Evolutionary conservation across 768 basidiomycete species (phyloP), one percentile per base, ranked within the genome.

Genomic region (Epithele typhae): DNA sequence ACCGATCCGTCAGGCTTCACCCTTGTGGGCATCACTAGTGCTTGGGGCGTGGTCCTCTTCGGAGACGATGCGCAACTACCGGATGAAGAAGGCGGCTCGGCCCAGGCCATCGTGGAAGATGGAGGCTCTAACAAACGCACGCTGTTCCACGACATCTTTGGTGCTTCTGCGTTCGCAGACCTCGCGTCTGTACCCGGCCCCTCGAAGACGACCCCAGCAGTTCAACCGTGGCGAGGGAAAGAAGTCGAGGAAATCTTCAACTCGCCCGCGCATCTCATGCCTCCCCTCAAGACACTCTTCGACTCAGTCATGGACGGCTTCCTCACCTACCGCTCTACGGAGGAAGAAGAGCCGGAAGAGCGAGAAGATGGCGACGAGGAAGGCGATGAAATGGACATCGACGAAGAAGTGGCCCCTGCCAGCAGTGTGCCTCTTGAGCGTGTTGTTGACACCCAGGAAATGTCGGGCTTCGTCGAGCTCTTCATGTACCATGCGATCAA

Each of bases 101-200:
- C 75, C 17, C 69, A 62, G 27, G 71, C 63, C 33, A 66, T 74
- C 46, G 60, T 48, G 40, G 58, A 61, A 39, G 59, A 57, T 18
- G 49, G 59, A 9, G 32, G 48, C 30, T 59, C 59, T 2, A 45
- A 58, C 53, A 70, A 59, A 51, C 69, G 73, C 48, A 86, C 89
- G 7, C 69, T 96, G 6, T 91, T 94, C 68, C 86, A 91, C 63
- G 92, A 94, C 59, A 88, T 94, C 59, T 96, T 95, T 59, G 93
- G 93, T 32, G 71, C 78, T 48, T 79, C 88, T 36, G 85, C 86
- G 2, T 81, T 92, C 55, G 56, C 58, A 5, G 60, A 68, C 25
- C 50, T 59, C 25, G 52, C 63, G 15, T 42, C 52, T 11, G 25
- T 44, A 25, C 45, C 57, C 21, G 43, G 52, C n/a, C 39, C 46